Evolutionary conservation across 257 asterid species (phyloP).

Genomic region (Phtheirospermum japonicum): DNA sequence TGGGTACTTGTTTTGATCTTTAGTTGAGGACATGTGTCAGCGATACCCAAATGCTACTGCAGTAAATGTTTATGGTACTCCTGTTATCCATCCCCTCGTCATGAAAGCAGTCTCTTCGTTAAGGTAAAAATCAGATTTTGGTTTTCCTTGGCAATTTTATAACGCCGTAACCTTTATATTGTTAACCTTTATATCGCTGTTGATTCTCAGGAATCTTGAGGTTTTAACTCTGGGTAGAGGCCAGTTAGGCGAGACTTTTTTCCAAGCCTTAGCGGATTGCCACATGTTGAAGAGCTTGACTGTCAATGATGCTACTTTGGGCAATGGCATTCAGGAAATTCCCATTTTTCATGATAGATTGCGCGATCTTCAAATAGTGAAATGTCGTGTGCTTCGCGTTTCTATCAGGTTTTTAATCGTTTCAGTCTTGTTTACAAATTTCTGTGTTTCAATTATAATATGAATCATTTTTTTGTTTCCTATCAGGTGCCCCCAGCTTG

Average conservation of each 20-base stretch:
- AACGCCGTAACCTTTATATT: too few species aligned
- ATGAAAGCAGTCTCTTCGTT: constrained; percentile 71
- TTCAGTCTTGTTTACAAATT: background rate
- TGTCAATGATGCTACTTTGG: constrained; percentile 82
- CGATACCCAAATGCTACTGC: constrained; percentile 92
- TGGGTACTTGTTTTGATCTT: constrained; percentile 16
- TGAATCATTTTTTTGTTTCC: constrained; percentile 31
- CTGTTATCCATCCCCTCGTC: constrained; percentile 58
- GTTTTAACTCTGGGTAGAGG: constrained; percentile 88
- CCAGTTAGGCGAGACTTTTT: constrained; percentile 75
- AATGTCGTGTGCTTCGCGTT: constrained; percentile 89
- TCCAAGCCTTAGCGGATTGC: constrained; percentile 72
- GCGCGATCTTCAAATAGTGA: constrained; percentile 76
- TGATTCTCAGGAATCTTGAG: constrained; percentile 79
- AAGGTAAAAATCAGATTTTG: constrained; percentile 44
- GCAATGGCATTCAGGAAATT: constrained; percentile 85
- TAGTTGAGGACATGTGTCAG: constrained; percentile 85
- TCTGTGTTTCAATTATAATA: constrained; percentile 12
- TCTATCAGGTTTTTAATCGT: constrained; percentile 64
- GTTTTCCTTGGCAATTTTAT: constrained; percentile 9
- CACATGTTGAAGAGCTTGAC: constrained; percentile 75
- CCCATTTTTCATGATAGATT: constrained; percentile 67
- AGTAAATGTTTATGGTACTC: constrained; percentile 75
- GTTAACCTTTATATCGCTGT: constrained; percentile 13
- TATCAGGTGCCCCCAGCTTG: constrained; percentile 88